Percentiles rank a stretch among this genome's conserved stretches.
These are phyloP conservation scores for Globisporangium cederbergense DNA, from an alignment of 352 stramenopile genomes.

Conservation along the genomic window DNA sequence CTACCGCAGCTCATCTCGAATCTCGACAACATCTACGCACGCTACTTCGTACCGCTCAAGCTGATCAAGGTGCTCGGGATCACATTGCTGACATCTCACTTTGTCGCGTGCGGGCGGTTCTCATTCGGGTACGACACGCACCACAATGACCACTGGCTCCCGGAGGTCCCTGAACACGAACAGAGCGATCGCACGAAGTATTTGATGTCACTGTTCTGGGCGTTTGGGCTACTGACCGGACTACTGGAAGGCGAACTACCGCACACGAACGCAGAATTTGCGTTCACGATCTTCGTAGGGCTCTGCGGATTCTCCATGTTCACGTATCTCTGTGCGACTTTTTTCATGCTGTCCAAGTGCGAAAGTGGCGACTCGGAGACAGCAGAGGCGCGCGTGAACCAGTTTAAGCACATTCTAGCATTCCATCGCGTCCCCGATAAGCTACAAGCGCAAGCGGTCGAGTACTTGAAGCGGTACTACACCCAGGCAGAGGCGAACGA, in stretches of 20 bases:
- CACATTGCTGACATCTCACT: constrained; percentile 46
- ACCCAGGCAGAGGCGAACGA: constrained; percentile 61
- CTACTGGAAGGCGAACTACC: constrained; percentile 60
- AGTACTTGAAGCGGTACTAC: constrained; percentile 68
- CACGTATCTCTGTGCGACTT: constrained; percentile 66
- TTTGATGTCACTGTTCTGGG: constrained; percentile 63
- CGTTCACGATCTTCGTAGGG: constrained; percentile 57
- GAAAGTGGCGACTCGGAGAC: constrained; percentile 50
- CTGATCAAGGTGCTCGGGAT: constrained; percentile 49
- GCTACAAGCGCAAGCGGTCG: constrained; percentile 48
- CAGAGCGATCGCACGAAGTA: constrained; percentile 27
- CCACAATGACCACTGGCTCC: constrained; percentile 48
- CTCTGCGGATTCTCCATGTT: constrained; percentile 66
- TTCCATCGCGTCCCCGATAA: constrained; percentile 58
- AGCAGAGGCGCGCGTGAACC: constrained; percentile 56
- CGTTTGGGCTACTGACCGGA: constrained; percentile 56
- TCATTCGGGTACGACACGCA: constrained; percentile 42
- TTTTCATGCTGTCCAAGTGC: constrained; percentile 75
- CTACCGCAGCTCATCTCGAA: constrained; percentile 49
- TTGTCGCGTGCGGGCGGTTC: constrained; percentile 51
- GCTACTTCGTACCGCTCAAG: constrained; percentile 57
- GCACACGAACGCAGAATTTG: constrained; percentile 41
- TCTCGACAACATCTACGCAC: constrained; percentile 63
- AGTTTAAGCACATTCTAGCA: constrained; percentile 62
- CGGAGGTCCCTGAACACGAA: constrained; percentile 15